These are phyloP conservation scores for Farysia itapuensis DNA, from an alignment of 1,284 basidiomycete genomes.

Conservation along the genomic window DNA sequence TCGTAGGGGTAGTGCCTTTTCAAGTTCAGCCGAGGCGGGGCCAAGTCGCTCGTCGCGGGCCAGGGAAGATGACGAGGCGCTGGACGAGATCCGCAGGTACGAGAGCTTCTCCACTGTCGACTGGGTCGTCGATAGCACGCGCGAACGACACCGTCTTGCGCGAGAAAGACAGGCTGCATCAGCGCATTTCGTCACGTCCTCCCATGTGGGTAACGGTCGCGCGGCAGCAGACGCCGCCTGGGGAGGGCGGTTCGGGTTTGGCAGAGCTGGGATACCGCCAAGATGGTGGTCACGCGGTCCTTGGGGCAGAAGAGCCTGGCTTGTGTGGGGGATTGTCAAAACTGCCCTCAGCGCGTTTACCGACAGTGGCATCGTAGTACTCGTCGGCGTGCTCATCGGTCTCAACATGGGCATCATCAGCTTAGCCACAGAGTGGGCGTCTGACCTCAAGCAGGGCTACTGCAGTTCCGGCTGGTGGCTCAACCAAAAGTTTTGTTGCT, in stretches of 20 bases:
- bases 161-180: slow-evolving; percentile 37
- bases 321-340: slow-evolving; percentile 35
- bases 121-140: slow-evolving; percentile 56
- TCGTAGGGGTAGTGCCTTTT: too few relatives aligned
- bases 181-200: slow-evolving; percentile 28
- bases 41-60: not conserved
- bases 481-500: slow-evolving; percentile 96
- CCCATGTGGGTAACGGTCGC: slow-evolving; percentile 36
- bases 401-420: slow-evolving; percentile 91
- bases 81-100: slow-evolving; percentile 51
- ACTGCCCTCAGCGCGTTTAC: slow-evolving; percentile 40
- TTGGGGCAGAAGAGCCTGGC: slow-evolving; percentile 36
- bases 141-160: slow-evolving; percentile 52
- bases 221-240: slow-evolving; percentile 10
- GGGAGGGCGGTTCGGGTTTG: slow-evolving; percentile 25
- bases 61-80: slow-evolving; percentile 43
- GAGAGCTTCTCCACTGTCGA: slow-evolving; percentile 55
- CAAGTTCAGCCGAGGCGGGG: not conserved
- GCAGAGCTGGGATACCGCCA: slow-evolving; percentile 27
- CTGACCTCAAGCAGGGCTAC: slow-evolving; percentile 95
- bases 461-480: slow-evolving; percentile 98
- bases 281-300: slow-evolving; percentile 37
- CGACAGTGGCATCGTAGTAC: slow-evolving; percentile 53
- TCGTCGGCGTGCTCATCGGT: slow-evolving; percentile 79
- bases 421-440: slow-evolving; percentile 96